Percentiles rank a stretch among this genome's conserved stretches.
phyloP scores from a whole-genome alignment of 208 protist genomes.

The Wallacemonas sp. region DNA sequence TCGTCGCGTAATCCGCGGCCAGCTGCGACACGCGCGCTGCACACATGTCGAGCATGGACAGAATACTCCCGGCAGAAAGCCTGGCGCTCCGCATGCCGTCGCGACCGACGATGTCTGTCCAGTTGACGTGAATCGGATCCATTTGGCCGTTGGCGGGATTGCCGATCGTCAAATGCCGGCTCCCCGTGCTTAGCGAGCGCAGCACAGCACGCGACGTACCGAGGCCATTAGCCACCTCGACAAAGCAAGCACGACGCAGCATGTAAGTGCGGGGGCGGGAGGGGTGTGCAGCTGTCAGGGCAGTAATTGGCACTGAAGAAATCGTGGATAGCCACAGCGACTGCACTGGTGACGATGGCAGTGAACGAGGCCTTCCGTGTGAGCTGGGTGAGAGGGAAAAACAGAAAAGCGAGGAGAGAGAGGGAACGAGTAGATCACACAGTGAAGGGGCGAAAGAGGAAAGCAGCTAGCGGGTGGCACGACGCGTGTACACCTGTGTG shows the following conservation, averaged over 20 bases:
- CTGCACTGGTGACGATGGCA: too few species aligned
- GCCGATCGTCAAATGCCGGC: slow-evolving; percentile 45
- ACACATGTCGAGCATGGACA: slow-evolving; percentile 88
- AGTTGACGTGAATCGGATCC: slow-evolving; percentile 45
- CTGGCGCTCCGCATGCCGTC: slow-evolving; percentile 42
- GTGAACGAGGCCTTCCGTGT: too few species aligned
- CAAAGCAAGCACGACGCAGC: slow-evolving; percentile 13
- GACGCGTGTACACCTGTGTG: not conserved
- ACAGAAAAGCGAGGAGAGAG: slow-evolving; percentile 17
- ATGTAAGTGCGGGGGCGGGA: too few species aligned
- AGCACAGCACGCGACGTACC: not conserved
- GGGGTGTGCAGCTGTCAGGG: too few species aligned
- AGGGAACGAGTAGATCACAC: not conserved
- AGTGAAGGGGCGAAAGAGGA: not conserved
- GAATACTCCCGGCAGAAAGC: slow-evolving; percentile 74
- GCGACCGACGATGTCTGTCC: slow-evolving; percentile 76
- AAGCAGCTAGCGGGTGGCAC: too few species aligned
- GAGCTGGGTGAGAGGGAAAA: not conserved
- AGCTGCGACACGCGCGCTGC: slow-evolving; percentile 62
- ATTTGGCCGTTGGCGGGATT: slow-evolving; percentile 56
- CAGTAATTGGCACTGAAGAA: too few species aligned
- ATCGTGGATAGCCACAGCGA: too few species aligned
- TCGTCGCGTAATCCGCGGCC: slow-evolving; percentile 21
- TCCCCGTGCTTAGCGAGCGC: not conserved
- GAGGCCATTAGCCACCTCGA: not conserved